Base-by-base conservation (phyloP, 495 filamentous ascomycete genomes). In the Hypomontagnella submonticulosa region DNA sequence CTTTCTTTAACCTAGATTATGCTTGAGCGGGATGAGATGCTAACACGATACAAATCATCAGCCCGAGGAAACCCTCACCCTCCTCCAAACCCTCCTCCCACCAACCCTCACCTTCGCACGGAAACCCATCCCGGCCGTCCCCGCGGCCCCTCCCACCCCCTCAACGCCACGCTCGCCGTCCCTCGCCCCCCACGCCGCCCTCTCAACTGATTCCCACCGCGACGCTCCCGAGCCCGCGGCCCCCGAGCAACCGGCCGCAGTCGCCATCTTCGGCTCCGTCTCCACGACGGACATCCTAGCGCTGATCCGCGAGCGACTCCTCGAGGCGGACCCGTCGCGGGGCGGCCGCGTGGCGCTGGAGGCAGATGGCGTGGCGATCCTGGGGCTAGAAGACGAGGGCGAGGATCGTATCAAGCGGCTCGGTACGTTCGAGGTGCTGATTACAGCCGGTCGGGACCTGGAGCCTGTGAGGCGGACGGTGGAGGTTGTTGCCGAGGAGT, bases 41-140 rank as follows among this genome's bases (percentile, higher is more conserved):
- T 66, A 37, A 55, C 44, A 38, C 5, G 42, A 61, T 33, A 3
- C 41, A n/a, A 16, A 16, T 15, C 40, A 9, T 4, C 5, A 73
- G 71, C 57, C 71, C 59, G 49, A 72, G 53, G 66, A 70, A 36
- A 54, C 66, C 36, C 60, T 57, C 73, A 92, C 94, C 18, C 93
- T 98, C 76, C 97, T 98, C 78, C 87, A 96, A 9, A 90, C 92
- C 1, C 87, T 97, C 38, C 96, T 97, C 73, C 95, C 95, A 4
- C 88, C 89, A 33, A 86, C 95, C 20, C 87, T 99, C 71, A 86
- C 92, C 70, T 98, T 97, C 85, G 93, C 96, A 77, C 90, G 92
- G 67, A 84, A 87, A 20, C 52, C 61, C 53, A 69, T 66, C 51
- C 32, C 55, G 15, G 38, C 52, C 11, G 46, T 53, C 27, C 16